Percentiles rank a stretch among this genome's conserved stretches.
These are phyloP conservation scores for Closterium sp. DNA, from an alignment of 139 green algal genomes.

Conservation along the genomic window DNA sequence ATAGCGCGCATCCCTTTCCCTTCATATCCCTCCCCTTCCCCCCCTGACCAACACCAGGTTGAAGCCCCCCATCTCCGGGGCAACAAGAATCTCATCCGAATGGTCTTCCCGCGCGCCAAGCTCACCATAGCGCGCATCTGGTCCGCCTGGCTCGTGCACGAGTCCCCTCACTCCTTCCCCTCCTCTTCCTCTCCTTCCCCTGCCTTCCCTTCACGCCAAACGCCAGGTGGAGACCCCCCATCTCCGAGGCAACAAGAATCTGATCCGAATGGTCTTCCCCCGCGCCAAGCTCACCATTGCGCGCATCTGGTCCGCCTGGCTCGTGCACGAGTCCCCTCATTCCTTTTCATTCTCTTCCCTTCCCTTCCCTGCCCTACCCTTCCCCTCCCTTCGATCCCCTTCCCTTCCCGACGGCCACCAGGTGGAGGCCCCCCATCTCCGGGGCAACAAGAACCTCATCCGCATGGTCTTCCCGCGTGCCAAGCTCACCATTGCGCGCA, in stretches of 20 bases:
- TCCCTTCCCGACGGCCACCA: not conserved
- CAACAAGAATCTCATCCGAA: constrained; percentile 3
- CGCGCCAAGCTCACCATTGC: not conserved
- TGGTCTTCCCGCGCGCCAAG: not conserved
- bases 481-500: not conserved
- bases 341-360: too few species aligned
- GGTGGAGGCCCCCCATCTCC: constrained; percentile 1
- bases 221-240: constrained; percentile 15
- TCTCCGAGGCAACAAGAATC: not conserved
- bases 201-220: not conserved
- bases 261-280: not conserved
- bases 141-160: constrained; percentile 30
- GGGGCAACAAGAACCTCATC: constrained; percentile 11
- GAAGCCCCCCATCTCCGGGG: constrained; percentile 2
- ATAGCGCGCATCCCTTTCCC: not conserved
- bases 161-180: not conserved
- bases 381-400: not conserved
- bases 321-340: constrained; percentile 6
- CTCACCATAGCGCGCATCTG: constrained; percentile 15
- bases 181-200: too few species aligned
- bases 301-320: constrained; percentile 24
- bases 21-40: too few species aligned
- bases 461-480: constrained; percentile 1
- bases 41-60: not conserved
- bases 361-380: not conserved